Evolutionary conservation across 805 yeast species (phyloP).

Genomic region (Candida schatavii): DNA sequence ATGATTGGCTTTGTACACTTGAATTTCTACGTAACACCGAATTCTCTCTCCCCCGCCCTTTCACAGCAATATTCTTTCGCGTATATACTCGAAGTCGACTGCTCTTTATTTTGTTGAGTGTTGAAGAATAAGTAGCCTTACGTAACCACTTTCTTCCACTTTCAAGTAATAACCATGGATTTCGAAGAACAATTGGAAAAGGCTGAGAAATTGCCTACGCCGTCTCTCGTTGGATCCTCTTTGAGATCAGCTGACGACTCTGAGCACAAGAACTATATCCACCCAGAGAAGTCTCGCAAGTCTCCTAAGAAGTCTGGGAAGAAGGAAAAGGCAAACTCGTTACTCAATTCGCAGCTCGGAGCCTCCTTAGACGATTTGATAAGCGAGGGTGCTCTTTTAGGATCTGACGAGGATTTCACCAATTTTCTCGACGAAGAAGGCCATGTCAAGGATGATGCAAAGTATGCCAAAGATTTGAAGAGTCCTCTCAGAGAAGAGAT

Average conservation of each 20-base stretch:
- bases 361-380: slow-evolving; percentile 54
- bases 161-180: slow-evolving; percentile 35
- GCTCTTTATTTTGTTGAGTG: neutral
- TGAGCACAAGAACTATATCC: slow-evolving; percentile 41
- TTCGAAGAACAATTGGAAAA: slow-evolving; percentile 52
- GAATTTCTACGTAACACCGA: neutral
- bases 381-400: slow-evolving; percentile 44
- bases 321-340: slow-evolving; percentile 12
- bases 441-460: slow-evolving; percentile 46
- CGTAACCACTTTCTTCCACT: neutral
- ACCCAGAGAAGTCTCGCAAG: slow-evolving; percentile 41
- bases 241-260: slow-evolving; percentile 48
- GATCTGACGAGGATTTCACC: slow-evolving; percentile 52
- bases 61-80: neutral
- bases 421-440: slow-evolving; percentile 53
- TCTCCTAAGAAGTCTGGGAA: slow-evolving; percentile 13
- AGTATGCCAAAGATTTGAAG: slow-evolving; percentile 21
- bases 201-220: slow-evolving; percentile 45
- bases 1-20: neutral
- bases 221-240: slow-evolving; percentile 54
- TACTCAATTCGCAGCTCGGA: slow-evolving; percentile 36
- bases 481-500: slow-evolving; percentile 1
- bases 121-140: neutral
- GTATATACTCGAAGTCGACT: neutral
- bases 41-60: neutral